Evolutionary conservation across 2,329 filamentous ascomycete species (phyloP).

Genomic region (Fusarium oxysporum): DNA sequence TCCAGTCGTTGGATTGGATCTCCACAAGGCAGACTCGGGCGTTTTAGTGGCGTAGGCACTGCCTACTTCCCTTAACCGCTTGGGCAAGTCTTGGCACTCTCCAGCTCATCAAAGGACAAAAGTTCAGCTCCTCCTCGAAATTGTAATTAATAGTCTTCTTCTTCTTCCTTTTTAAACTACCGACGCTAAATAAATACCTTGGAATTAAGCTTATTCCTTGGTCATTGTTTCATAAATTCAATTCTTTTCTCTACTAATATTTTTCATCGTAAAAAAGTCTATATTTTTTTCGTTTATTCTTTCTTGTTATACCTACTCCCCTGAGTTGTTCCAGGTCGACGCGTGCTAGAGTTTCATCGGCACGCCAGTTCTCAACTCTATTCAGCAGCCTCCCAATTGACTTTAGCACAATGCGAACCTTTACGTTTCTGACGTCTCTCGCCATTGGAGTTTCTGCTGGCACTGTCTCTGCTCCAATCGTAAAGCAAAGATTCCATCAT

Average conservation of each 20-base stretch:
- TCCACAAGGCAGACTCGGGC: neutral
- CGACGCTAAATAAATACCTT: neutral
- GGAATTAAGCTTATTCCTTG: conserved; percentile 6
- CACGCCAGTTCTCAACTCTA: neutral
- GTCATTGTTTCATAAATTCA: neutral
- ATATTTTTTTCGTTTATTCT: neutral
- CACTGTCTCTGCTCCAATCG: conserved; percentile 40
- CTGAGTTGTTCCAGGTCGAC: neutral
- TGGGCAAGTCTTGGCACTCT: neutral
- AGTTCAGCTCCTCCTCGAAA: neutral
- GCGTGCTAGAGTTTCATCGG: neutral
- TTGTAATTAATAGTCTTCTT: neutral
- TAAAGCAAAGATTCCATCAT: conserved; percentile 25
- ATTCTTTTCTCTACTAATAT: neutral
- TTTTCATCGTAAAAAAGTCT: neutral
- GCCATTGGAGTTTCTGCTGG: conserved; percentile 41
- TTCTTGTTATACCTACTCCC: neutral
- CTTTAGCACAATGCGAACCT: conserved; percentile 27
- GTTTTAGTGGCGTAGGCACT: neutral
- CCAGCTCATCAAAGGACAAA: neutral
- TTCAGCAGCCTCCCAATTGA: neutral
- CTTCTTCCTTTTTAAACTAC: neutral
- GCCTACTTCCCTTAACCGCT: neutral
- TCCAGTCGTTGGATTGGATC: neutral
- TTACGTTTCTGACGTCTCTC: conserved; percentile 34